phyloP scores from a whole-genome alignment of 108 stramenopile genomes.

The Nitzschia sp. region DNA sequence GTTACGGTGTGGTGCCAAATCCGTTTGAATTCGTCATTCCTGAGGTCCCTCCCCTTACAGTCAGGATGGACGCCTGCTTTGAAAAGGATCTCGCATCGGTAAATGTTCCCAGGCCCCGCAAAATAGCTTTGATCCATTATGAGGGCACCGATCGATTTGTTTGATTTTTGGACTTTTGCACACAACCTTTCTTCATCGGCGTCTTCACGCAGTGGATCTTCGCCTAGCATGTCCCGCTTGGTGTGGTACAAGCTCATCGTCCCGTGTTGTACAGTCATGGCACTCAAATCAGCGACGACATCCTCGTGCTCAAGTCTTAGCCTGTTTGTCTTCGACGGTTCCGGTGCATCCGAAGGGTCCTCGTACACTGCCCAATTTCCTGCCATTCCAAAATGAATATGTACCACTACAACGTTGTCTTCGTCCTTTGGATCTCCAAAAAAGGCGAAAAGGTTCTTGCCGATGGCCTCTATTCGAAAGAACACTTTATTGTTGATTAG shows the following conservation, averaged over 20 bases:
- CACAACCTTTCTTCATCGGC: constrained; percentile 61
- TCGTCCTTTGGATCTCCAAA: constrained; percentile 36
- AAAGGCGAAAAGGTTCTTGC: constrained; percentile 81
- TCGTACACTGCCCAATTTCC: constrained; percentile 69
- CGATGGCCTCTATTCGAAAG: constrained; percentile 69
- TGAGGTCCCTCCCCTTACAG: constrained; percentile 33
- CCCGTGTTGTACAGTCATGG: constrained; percentile 77
- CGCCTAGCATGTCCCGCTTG: constrained; percentile 59
- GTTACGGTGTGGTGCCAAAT: constrained; percentile 60
- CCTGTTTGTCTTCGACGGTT: constrained; percentile 53
- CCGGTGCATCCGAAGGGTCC: constrained; percentile 44
- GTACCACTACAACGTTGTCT: constrained; percentile 42
- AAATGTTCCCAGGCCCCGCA: constrained; percentile 77
- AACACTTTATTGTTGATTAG: constrained; percentile 57
- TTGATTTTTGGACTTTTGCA: constrained; percentile 49
- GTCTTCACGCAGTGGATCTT: constrained; percentile 73
- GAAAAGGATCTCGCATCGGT: constrained; percentile 80
- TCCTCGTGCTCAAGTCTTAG: constrained; percentile 52
- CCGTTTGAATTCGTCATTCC: constrained; percentile 49
- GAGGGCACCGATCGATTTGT: constrained; percentile 64
- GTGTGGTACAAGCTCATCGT: constrained; percentile 43
- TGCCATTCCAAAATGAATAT: constrained; percentile 82
- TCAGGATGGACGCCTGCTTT: constrained; percentile 71
- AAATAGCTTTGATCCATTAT: constrained; percentile 82
- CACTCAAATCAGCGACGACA: constrained; percentile 64